phyloP scores from a whole-genome alignment of 2,329 filamentous ascomycete genomes.

The Alternaria metachromatica region DNA sequence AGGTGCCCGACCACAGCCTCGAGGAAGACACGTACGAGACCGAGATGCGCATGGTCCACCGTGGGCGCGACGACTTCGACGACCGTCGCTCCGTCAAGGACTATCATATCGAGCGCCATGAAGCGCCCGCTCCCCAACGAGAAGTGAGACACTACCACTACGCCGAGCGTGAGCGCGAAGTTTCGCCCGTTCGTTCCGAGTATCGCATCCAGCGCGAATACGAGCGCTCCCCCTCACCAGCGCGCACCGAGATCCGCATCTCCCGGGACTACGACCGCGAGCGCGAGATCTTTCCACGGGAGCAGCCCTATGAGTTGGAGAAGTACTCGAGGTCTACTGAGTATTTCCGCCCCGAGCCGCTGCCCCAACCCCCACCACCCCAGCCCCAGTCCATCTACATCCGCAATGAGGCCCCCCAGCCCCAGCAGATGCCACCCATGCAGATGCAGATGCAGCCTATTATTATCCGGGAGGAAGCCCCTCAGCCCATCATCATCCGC shows the following conservation, averaged over 20 bases:
- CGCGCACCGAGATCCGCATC: conserved; percentile 48
- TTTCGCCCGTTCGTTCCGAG: conserved; percentile 55
- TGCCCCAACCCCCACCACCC: conserved; percentile 28
- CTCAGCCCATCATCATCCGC: conserved; percentile 55
- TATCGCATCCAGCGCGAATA: conserved; percentile 61
- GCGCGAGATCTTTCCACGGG: conserved; percentile 32
- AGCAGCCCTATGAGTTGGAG: conserved; percentile 52
- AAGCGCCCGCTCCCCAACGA: conserved; percentile 34
- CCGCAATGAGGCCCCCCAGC: conserved; percentile 57
- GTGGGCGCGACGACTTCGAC: conserved; percentile 40
- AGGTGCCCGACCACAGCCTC: conserved; percentile 56
- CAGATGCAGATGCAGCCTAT: conserved; percentile 48
- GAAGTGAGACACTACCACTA: conserved; percentile 49
- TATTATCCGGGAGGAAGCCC: conserved; percentile 51
- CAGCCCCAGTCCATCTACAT: conserved; percentile 56
- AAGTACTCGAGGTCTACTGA: conserved; percentile 62
- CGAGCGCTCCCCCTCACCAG: conserved; percentile 53
- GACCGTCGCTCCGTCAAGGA: conserved; percentile 46
- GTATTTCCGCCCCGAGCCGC: conserved; percentile 55
- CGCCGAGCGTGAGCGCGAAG: conserved; percentile 39
- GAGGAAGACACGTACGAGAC: conserved; percentile 53
- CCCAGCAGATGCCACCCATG: conserved; percentile 45
- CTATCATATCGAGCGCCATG: conserved; percentile 48
- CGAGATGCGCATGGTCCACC: conserved; percentile 58
- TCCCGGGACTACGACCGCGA: conserved; percentile 45